phyloP scores from a whole-genome alignment of 1,284 basidiomycete species.

The Tremellales sp. region DNA sequence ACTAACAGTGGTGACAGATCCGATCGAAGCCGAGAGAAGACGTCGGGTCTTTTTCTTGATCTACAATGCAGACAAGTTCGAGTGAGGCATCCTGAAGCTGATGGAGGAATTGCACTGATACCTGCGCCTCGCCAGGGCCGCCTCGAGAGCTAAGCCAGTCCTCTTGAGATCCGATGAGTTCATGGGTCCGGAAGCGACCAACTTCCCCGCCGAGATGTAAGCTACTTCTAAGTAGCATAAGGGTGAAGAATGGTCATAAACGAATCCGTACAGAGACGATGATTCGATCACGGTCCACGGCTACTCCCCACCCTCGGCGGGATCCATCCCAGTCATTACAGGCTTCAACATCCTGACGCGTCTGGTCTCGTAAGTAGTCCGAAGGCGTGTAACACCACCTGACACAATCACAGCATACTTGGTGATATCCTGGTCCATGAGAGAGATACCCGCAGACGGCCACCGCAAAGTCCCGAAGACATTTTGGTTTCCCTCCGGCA shows the following conservation, averaged over 20 bases:
- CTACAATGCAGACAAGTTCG: slow-evolving; percentile 32
- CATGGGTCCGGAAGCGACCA: slow-evolving; percentile 19
- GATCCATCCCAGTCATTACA: slow-evolving; percentile 17
- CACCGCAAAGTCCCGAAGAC: slow-evolving; percentile 19
- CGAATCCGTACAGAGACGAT: slow-evolving; percentile 15
- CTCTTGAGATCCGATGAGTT: slow-evolving; percentile 28
- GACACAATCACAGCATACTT: slow-evolving; percentile 12
- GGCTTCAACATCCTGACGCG: slow-evolving; percentile 26
- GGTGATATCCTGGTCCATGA: slow-evolving; percentile 25
- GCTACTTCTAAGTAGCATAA: neutral
- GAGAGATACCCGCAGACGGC: slow-evolving; percentile 17
- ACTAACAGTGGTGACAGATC: no score
- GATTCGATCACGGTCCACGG: slow-evolving; percentile 18
- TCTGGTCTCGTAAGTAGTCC: slow-evolving; percentile 16
- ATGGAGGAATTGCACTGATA: neutral
- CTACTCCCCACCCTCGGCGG: slow-evolving; percentile 14
- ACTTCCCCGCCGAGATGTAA: slow-evolving; percentile 23
- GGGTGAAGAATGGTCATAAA: no score
- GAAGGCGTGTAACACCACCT: neutral
- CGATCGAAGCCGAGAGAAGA: slow-evolving; percentile 26
- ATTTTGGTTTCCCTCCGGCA: slow-evolving; percentile 15
- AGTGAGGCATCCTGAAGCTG: slow-evolving; percentile 2
- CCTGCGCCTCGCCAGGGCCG: slow-evolving; percentile 8
- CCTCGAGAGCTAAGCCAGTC: slow-evolving; percentile 17
- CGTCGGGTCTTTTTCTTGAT: slow-evolving; percentile 24